phyloP scores from a whole-genome alignment of 2,329 filamentous ascomycete genomes.

The Dactylonectria macrodidyma region DNA sequence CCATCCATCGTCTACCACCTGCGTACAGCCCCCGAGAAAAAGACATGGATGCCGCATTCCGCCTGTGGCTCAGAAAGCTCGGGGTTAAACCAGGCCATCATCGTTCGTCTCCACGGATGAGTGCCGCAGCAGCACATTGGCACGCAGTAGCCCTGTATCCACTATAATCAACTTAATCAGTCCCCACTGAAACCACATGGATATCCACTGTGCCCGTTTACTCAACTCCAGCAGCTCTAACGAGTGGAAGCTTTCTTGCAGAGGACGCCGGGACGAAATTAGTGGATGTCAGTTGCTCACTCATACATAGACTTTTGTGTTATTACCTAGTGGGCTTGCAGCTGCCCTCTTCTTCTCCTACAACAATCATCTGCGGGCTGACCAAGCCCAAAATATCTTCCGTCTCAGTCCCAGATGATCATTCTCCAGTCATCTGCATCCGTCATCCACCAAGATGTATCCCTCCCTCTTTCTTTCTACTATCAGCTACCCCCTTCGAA shows the following conservation, averaged over 20 bases:
- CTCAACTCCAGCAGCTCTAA: not conserved
- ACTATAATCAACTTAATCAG: not conserved
- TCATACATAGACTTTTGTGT: not conserved
- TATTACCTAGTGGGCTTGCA: not conserved
- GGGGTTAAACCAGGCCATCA: not conserved
- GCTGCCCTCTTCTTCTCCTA: conserved; percentile 6
- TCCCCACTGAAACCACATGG: not conserved
- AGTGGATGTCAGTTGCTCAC: not conserved
- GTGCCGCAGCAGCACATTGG: not conserved
- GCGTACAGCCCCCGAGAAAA: not conserved
- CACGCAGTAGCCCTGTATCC: not conserved
- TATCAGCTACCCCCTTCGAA: not conserved
- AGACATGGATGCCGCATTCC: not conserved
- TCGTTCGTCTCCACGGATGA: not conserved
- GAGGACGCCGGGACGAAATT: not conserved
- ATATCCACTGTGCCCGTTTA: not conserved
- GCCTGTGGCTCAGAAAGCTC: not conserved
- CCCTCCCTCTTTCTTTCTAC: not conserved
- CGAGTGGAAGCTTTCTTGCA: no score
- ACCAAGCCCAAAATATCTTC: not conserved
- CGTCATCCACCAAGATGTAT: not conserved
- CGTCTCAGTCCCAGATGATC: conserved; percentile 21
- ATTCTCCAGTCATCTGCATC: conserved; percentile 23
- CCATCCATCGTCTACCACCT: not conserved
- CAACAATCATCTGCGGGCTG: not conserved